Conservation (phyloP, 1,284 basidiomycete species). For the Ustilago trichophora region DNA sequence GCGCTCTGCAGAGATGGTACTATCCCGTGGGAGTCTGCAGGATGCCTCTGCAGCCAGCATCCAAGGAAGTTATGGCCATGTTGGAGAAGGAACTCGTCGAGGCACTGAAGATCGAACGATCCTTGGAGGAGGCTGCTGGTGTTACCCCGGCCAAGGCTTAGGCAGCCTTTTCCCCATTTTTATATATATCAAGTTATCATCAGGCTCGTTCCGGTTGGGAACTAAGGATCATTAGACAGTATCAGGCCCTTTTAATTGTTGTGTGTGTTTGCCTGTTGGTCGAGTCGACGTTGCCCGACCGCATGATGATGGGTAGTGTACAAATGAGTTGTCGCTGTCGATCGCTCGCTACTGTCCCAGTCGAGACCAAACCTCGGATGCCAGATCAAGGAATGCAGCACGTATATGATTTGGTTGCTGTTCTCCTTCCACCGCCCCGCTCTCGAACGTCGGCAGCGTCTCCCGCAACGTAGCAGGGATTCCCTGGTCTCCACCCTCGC, state of each 20-base stretch:
- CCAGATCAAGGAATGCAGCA: constrained; percentile 40
- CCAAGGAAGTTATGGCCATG: constrained; percentile 70
- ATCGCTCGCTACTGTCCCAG: constrained; percentile 6
- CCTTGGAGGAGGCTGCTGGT: constrained; percentile 69
- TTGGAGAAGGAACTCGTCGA: constrained; percentile 77
- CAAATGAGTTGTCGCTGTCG: no score
- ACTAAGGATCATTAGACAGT: no score
- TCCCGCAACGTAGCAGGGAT: constrained; percentile 69
- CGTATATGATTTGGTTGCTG: constrained; percentile 26
- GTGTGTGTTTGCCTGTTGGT: no score
- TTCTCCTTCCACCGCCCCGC: constrained; percentile 15
- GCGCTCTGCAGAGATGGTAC: constrained; percentile 74
- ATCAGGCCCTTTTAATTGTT: no score
- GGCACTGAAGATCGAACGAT: constrained; percentile 75
- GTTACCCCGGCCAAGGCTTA: constrained; percentile 32
- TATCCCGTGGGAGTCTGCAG: constrained; percentile 81
- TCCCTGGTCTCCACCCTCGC: constrained; percentile 79
- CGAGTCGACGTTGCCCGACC: no score
- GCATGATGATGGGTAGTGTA: no score
- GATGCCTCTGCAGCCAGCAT: constrained; percentile 76
- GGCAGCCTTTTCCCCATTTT: no score
- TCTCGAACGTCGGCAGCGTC: constrained; percentile 50
- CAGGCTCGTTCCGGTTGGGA: no score
- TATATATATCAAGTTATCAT: no score
- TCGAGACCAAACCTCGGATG: constrained; percentile 30